Conservation (phyloP, 306 rosid species). For the Pyrus betulifolia region DNA sequence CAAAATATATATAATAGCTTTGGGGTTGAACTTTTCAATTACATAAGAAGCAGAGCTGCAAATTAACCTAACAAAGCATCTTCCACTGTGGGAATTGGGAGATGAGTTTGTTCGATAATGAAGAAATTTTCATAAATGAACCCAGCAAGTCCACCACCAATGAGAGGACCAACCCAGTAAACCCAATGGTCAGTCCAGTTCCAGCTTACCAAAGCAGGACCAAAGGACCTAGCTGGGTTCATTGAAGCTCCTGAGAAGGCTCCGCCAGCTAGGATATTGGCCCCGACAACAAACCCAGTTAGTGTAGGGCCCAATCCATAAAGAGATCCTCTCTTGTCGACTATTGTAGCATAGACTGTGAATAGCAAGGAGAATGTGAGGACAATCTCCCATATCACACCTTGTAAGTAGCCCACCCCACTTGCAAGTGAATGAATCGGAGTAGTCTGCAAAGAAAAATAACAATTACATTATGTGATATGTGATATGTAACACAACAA, state of each 20-base stretch:
- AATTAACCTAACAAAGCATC: neutral
- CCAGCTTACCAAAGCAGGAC: conserved; percentile 76
- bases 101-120: conserved; percentile 40
- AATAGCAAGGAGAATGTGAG: conserved; percentile 73
- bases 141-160: conserved; percentile 85
- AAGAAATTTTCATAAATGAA: conserved; percentile 66
- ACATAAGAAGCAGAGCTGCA: too few species aligned
- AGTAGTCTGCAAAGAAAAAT: conserved; percentile 36
- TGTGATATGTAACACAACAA: too few species aligned
- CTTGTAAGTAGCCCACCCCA: conserved; percentile 67
- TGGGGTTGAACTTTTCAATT: too few species aligned
- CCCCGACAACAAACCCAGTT: conserved; percentile 76
- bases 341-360: conserved; percentile 71
- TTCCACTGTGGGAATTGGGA: conserved; percentile 31
- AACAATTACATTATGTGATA: neutral
- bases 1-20: too few species aligned
- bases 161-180: conserved; percentile 92
- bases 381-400: conserved; percentile 75
- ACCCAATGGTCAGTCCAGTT: conserved; percentile 90
- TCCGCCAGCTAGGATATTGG: conserved; percentile 81
- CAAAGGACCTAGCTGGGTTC: conserved; percentile 90
- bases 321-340: conserved; percentile 65
- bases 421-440: conserved; percentile 68
- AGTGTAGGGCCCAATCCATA: conserved; percentile 65
- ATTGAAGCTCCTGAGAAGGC: conserved; percentile 72